phyloP scores from a whole-genome alignment of 2,329 filamentous ascomycete genomes.

The Chalaropsis thielavioides region DNA sequence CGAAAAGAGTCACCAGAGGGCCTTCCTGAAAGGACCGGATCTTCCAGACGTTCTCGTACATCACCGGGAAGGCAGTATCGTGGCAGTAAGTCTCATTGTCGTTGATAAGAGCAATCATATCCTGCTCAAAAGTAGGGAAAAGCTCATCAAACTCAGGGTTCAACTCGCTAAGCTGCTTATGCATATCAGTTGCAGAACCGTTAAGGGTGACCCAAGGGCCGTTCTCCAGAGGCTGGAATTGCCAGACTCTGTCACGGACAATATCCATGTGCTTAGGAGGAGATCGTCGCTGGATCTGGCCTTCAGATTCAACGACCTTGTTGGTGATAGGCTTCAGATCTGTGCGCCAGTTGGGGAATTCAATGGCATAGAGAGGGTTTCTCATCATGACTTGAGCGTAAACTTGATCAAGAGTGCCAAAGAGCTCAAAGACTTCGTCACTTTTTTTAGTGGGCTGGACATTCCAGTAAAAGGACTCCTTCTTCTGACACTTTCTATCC shows the following conservation, averaged over 20 bases:
- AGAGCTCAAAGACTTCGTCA: neutral
- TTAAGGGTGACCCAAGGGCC: conserved; percentile 17
- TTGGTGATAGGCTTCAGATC: neutral
- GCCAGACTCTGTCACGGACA: conserved; percentile 13
- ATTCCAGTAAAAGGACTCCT: neutral
- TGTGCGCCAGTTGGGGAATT: neutral
- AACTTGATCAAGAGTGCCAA: neutral
- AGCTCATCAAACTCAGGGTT: conserved; percentile 19
- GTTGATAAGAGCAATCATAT: neutral
- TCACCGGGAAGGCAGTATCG: neutral
- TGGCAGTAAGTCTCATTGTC: neutral
- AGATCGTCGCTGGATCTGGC: neutral
- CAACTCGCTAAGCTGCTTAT: conserved; percentile 16
- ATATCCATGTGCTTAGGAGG: neutral
- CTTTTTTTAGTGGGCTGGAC: neutral
- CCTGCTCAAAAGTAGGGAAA: conserved; percentile 11
- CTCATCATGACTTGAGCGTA: neutral
- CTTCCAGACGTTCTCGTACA: conserved; percentile 17
- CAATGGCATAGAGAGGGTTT: neutral
- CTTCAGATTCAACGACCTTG: neutral
- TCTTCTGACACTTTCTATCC: neutral
- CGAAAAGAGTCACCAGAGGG: conserved; percentile 17
- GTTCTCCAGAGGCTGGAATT: conserved; percentile 18
- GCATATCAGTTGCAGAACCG: conserved; percentile 19
- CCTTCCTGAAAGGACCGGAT: conserved; percentile 17